Conservation (phyloP, 176 grass and related monocot genomes). For the Ensete glaucum region DNA sequence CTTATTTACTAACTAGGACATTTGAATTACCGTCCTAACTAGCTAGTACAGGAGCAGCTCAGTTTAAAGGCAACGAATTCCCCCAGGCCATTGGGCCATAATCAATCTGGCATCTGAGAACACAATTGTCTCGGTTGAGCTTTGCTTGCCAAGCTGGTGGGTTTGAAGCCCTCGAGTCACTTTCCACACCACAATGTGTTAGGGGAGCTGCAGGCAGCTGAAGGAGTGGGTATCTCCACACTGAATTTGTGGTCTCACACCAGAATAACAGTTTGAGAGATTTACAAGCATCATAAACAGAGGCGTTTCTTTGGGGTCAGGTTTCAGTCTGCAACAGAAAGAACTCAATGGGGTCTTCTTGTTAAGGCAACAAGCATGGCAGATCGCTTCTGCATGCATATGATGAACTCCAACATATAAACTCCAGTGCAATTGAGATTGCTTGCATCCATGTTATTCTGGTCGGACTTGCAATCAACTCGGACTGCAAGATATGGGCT, state of each 20-base stretch:
- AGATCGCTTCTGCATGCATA: not conserved
- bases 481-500: constrained; percentile 14
- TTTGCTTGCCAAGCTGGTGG: constrained; percentile 43
- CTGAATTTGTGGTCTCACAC: not conserved
- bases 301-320: not conserved
- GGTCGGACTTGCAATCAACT: not conserved
- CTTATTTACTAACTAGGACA: too few species aligned
- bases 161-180: constrained; percentile 49
- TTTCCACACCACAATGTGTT: constrained; percentile 32
- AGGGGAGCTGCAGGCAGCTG: constrained; percentile 17
- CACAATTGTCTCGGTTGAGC: constrained; percentile 38
- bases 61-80: constrained; percentile 47
- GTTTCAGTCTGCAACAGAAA: not conserved
- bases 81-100: constrained; percentile 68
- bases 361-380: not conserved
- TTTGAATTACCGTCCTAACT: too few species aligned
- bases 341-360: not conserved
- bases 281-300: not conserved
- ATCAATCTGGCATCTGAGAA: constrained; percentile 84
- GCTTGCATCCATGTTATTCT: not conserved
- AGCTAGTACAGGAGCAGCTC: not conserved
- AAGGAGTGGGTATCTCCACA: not conserved
- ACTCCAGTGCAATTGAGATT: not conserved
- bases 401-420: not conserved
- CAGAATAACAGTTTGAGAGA: not conserved